Percentiles rank a stretch among this genome's conserved stretches.
These are phyloP conservation scores for Sporisorium iseilematis-ciliati DNA, from an alignment of 1,284 basidiomycete species.

Conservation along the genomic window DNA sequence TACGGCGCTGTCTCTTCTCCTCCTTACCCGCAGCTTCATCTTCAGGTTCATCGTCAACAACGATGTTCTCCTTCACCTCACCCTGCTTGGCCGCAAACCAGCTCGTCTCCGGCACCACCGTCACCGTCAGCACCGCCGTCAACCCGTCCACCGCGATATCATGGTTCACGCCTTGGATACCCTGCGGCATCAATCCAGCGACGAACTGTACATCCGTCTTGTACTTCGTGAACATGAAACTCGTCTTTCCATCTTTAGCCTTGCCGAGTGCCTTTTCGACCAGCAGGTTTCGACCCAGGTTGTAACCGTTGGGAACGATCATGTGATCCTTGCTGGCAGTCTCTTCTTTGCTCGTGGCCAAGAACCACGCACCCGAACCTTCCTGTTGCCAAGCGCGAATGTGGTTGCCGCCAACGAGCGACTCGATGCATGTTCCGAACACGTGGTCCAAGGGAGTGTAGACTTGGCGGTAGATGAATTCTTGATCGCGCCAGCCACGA, in stretches of 20 bases:
- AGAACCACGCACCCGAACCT: slow-evolving; percentile 80
- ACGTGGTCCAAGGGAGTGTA: slow-evolving; percentile 54
- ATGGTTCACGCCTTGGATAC: slow-evolving; percentile 74
- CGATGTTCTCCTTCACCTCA: neutral
- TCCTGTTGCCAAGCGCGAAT: slow-evolving; percentile 74
- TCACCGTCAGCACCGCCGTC: slow-evolving; percentile 57
- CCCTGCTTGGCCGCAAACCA: slow-evolving; percentile 12
- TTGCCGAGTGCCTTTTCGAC: slow-evolving; percentile 51
- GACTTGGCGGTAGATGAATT: slow-evolving; percentile 58
- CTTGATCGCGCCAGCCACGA: slow-evolving; percentile 46
- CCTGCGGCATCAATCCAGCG: slow-evolving; percentile 74
- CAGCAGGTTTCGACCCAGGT: slow-evolving; percentile 78
- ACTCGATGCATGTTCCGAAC: slow-evolving; percentile 74
- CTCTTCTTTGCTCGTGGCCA: slow-evolving; percentile 74
- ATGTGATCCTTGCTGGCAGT: slow-evolving; percentile 49
- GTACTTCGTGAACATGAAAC: slow-evolving; percentile 71
- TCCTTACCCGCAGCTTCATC: neutral
- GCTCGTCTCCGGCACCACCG: slow-evolving; percentile 13
- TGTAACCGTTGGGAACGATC: slow-evolving; percentile 60
- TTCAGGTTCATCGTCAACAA: neutral
- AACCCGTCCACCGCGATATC: slow-evolving; percentile 65
- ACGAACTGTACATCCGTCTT: slow-evolving; percentile 73
- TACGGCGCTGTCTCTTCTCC: slow-evolving; percentile 4
- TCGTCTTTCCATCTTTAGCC: slow-evolving; percentile 43
- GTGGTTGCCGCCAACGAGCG: slow-evolving; percentile 89